phyloP scores from a whole-genome alignment of 2,329 filamentous ascomycete species.

The Exserohilum turcica region DNA sequence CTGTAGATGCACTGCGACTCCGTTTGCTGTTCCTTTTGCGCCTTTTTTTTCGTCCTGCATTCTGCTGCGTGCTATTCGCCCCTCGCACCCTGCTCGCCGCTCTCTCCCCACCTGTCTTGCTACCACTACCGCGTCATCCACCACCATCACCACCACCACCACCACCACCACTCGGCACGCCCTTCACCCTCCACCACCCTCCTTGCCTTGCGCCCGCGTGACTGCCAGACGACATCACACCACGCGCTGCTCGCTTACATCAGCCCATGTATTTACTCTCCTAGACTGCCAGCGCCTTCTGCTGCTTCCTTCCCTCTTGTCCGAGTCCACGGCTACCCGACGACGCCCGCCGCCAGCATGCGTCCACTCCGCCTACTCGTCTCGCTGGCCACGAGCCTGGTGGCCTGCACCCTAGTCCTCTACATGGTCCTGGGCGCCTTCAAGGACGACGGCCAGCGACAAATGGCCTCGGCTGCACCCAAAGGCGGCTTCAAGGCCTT shows the following conservation, averaged over 20 bases:
- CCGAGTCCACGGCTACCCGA: conserved; percentile 6
- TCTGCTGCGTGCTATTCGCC: background rate
- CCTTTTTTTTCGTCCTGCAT: background rate
- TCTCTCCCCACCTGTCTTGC: conserved; percentile 16
- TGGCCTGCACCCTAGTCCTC: conserved; percentile 52
- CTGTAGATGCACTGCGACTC: background rate
- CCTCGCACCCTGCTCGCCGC: conserved; percentile 5
- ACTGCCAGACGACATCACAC: conserved; percentile 5
- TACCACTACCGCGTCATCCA: conserved; percentile 29
- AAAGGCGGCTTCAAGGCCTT: conserved; percentile 47
- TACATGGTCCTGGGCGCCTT: conserved; percentile 43
- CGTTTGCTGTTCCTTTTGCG: background rate
- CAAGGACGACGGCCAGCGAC: conserved; percentile 24
- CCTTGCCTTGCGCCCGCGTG: conserved; percentile 12
- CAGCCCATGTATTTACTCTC: conserved; percentile 30
- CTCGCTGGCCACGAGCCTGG: conserved; percentile 50
- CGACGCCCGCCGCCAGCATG: conserved; percentile 34
- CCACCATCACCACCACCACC: too few relatives aligned
- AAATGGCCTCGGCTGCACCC: conserved; percentile 28
- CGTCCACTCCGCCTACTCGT: conserved; percentile 47
- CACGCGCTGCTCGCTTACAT: conserved; percentile 7
- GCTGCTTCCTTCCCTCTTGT: conserved; percentile 26
- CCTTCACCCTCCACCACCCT: conserved; percentile 5
- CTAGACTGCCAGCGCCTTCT: conserved; percentile 30
- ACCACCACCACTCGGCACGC: conserved; percentile 7